A percentile compares a stretch with the other conserved stretches of the same genome.
Evolutionary conservation across 805 yeast species (phyloP).

Genomic region (Phaffomyces antillensis): DNA sequence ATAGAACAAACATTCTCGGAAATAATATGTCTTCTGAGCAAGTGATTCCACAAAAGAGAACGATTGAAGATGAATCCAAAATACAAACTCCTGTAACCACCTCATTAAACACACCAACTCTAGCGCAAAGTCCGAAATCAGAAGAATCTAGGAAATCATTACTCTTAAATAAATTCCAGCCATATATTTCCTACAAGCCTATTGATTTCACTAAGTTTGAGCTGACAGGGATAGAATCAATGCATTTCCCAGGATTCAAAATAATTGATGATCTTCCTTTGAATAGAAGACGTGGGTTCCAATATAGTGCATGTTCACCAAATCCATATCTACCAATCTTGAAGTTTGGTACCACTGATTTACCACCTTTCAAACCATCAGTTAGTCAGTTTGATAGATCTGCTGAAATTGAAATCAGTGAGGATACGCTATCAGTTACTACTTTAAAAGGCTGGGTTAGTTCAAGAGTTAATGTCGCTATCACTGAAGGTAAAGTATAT

Average conservation of each 20-base stretch:
- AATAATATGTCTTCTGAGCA: neutral
- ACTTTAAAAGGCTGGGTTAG: conserved; percentile 75
- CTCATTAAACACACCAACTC: neutral
- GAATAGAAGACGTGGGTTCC: conserved; percentile 66
- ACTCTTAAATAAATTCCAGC: conserved; percentile 16
- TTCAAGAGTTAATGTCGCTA: conserved; percentile 63
- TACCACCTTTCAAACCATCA: conserved; percentile 56
- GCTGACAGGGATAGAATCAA: conserved; percentile 4
- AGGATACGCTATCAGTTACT: conserved; percentile 39
- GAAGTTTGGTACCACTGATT: conserved; percentile 65
- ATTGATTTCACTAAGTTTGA: conserved; percentile 16
- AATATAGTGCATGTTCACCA: conserved; percentile 74
- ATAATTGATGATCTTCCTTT: conserved; percentile 71
- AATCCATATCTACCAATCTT: conserved; percentile 49
- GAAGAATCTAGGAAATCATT: neutral
- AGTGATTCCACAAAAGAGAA: neutral
- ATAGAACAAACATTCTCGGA: neutral
- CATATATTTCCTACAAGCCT: conserved; percentile 18
- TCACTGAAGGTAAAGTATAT: conserved; percentile 74
- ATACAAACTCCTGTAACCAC: neutral
- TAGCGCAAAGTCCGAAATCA: neutral
- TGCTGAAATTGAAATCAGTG: conserved; percentile 41
- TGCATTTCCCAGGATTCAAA: conserved; percentile 24
- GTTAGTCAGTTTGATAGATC: conserved; percentile 66
- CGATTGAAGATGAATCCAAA: neutral